Conservation (phyloP, 2,329 filamentous ascomycete species). For the Hypoxylon sp. region DNA sequence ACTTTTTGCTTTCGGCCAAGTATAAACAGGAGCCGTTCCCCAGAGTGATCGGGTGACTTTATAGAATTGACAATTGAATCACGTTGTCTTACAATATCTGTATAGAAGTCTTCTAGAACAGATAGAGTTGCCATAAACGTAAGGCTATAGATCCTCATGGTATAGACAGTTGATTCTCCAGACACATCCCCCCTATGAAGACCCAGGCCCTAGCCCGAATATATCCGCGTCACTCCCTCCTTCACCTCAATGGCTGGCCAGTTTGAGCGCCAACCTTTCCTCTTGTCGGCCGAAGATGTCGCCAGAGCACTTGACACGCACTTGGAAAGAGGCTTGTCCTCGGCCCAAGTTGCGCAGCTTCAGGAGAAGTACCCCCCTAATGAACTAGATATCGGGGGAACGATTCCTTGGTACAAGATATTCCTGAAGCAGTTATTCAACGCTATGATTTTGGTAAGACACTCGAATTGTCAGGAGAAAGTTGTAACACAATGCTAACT, state of each 20-base stretch:
- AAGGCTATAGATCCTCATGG: slow-evolving; percentile 3
- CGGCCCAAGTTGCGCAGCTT: slow-evolving; percentile 65
- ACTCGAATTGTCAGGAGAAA: neutral
- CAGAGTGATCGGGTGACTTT: slow-evolving; percentile 2
- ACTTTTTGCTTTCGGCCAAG: slow-evolving; percentile 2
- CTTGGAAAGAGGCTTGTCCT: slow-evolving; percentile 71
- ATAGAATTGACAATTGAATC: neutral
- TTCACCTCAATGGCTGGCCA: slow-evolving; percentile 53
- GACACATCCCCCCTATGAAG: slow-evolving; percentile 28
- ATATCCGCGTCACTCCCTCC: slow-evolving; percentile 14
- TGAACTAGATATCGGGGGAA: slow-evolving; percentile 73
- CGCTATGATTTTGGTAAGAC: slow-evolving; percentile 75
- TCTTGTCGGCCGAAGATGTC: slow-evolving; percentile 68
- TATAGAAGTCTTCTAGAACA: slow-evolving; percentile 2
- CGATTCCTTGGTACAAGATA: slow-evolving; percentile 75
- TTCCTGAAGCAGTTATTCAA: slow-evolving; percentile 77
- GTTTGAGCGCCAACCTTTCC: slow-evolving; percentile 65
- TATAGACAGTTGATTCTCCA: slow-evolving; percentile 8
- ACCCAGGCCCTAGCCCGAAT: slow-evolving; percentile 10
- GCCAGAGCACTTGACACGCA: slow-evolving; percentile 68
- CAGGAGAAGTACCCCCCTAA: slow-evolving; percentile 70
- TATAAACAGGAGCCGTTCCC: slow-evolving; percentile 21
- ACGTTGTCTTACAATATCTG: neutral
- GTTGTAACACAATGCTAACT: slow-evolving; percentile 44
- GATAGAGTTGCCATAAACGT: neutral